These are phyloP conservation scores for Ceratobasidium sp. DNA, from an alignment of 1,284 basidiomycete genomes.

Conservation along the genomic window DNA sequence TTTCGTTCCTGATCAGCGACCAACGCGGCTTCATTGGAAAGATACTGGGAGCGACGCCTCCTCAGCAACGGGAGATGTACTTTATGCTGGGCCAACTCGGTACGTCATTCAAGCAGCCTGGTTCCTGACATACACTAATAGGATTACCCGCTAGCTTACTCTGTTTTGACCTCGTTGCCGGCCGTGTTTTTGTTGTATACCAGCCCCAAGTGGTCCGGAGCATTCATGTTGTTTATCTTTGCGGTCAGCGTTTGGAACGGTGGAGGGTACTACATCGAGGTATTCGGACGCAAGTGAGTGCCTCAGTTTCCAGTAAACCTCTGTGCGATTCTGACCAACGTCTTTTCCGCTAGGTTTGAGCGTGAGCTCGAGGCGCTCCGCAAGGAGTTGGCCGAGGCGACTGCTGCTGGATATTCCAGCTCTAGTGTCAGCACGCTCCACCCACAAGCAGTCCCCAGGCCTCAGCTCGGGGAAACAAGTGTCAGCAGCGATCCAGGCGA, in stretches of 20 bases:
- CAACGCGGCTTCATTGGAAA: constrained; percentile 85
- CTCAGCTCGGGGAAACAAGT: not conserved
- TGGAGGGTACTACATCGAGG: constrained; percentile 90
- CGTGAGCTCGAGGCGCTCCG: constrained; percentile 87
- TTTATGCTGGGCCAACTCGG: constrained; percentile 90
- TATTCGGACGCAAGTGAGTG: constrained; percentile 91
- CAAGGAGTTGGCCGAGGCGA: constrained; percentile 73
- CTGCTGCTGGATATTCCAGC: constrained; percentile 32
- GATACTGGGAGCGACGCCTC: constrained; percentile 67
- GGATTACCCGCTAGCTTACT: constrained; percentile 69
- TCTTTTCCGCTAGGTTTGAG: constrained; percentile 72
- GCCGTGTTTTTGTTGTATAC: constrained; percentile 84
- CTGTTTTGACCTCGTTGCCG: constrained; percentile 86
- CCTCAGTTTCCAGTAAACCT: not conserved
- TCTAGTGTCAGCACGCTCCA: constrained; percentile 23
- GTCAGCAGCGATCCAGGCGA: constrained; percentile 33
- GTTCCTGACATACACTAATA: constrained; percentile 33
- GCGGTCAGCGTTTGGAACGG: constrained; percentile 87
- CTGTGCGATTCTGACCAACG: constrained; percentile 17
- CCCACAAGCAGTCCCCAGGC: not conserved
- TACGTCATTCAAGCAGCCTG: constrained; percentile 55
- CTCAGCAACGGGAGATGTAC: constrained; percentile 70
- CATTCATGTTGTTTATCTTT: constrained; percentile 83
- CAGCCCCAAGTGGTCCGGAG: constrained; percentile 75
- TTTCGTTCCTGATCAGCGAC: constrained; percentile 85